Evolutionary conservation across 257 asterid species (phyloP).

Genomic region (Datura wrightii): DNA sequence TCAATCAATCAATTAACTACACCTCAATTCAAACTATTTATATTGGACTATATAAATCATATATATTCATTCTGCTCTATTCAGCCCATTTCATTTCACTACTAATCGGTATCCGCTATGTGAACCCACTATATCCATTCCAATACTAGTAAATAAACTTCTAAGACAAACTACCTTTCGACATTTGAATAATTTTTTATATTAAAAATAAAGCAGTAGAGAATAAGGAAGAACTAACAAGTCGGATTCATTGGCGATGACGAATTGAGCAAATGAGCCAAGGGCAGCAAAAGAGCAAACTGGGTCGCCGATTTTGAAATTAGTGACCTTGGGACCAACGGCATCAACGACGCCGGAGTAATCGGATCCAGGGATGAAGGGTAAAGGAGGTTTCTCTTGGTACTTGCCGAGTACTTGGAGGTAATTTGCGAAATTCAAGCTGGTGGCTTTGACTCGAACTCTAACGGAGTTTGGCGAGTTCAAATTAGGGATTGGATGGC

Average conservation of each 20-base stretch:
- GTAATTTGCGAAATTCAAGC: slow-evolving; percentile 94
- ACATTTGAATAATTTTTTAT: not conserved
- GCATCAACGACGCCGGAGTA: slow-evolving; percentile 85
- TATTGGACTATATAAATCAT: not conserved
- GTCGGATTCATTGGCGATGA: slow-evolving; percentile 78
- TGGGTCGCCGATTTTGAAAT: slow-evolving; percentile 74
- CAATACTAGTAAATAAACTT: not conserved
- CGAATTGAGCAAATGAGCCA: slow-evolving; percentile 85
- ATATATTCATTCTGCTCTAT: not conserved
- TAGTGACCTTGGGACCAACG: slow-evolving; percentile 71
- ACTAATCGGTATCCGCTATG: not conserved
- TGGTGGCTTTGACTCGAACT: slow-evolving; percentile 78
- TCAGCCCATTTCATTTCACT: not conserved
- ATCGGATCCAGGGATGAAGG: slow-evolving; percentile 92
- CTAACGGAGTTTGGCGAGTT: slow-evolving; percentile 66
- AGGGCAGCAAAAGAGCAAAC: slow-evolving; percentile 78
- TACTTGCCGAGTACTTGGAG: slow-evolving; percentile 86
- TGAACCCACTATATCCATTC: not conserved
- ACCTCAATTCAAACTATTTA: not conserved
- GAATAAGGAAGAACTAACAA: slow-evolving; percentile 48
- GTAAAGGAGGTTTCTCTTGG: slow-evolving; percentile 83
- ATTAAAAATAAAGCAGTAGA: not conserved
- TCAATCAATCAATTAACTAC: not conserved
- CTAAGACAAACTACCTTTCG: not conserved
- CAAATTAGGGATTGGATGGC: slow-evolving; percentile 74